Base-by-base conservation (phyloP, 2,329 filamentous ascomycete genomes). In the Microthyrium microscopicum region DNA sequence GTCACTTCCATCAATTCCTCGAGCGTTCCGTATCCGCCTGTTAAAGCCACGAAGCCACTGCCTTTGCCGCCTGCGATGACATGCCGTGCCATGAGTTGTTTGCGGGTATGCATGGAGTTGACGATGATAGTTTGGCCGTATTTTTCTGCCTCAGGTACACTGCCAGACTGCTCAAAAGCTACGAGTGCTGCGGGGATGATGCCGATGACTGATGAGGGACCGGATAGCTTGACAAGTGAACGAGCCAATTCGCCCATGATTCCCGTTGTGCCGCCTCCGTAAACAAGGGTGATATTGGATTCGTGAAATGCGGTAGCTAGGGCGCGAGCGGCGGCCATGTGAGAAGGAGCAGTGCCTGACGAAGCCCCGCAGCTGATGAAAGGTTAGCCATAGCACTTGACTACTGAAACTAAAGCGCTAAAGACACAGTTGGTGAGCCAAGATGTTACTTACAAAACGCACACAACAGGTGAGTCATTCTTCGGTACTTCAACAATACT, bases 231-330 rank as follows among this genome's bases (percentile, higher is more conserved):
- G 44, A 91, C 83, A 19, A 98, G 73, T 0, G 82, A 85, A 46
- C 77, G 77, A 29, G 89, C 83, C 8, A 95, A 58, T 52, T 94
- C 84, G 50, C 89, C 89, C 89, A 98, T 98, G 29, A 98, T 68
- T 7, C 89, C 89, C 24, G 83, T 73, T 3, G 87, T 95, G 48
- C 89, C 89, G 44, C 89, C 89, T 44, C 89, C 89, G 56, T 95
- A 98, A 42, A 95, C 84, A 27, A 98, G 72, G 7, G 70, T 68
- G 47, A 91, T 83, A 52, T 81, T 74, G 49, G 79, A 68, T 32
- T 68, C 65, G 51, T 84, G 77, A 59, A 95, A 77, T 42, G 67
- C 64, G 21, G 62, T 61, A 35, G 77, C 87, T 11, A 95, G 73
- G 20, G 70, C 58, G 25, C 77, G 76, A 3, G 89, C 89, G 5